Conservation (phyloP, 192 early-diverging fungal species). For the Gamsiella multidivaricata region DNA sequence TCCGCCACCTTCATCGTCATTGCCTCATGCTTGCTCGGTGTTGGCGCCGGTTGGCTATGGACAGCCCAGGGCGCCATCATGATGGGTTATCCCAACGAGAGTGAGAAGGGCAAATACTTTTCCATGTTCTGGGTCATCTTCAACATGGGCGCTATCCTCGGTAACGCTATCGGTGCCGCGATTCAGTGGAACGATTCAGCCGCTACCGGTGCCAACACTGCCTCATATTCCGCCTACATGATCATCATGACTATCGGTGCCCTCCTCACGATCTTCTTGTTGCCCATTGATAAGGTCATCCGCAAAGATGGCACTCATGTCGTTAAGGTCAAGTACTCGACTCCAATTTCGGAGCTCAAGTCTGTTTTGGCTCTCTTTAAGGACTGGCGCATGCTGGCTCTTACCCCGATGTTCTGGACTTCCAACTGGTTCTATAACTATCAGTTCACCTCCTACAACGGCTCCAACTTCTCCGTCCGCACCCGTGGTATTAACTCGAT, state of each 20-base stretch:
- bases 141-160: constrained; percentile 80
- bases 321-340: constrained; percentile 72
- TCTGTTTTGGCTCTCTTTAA: constrained; percentile 68
- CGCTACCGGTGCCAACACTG: constrained; percentile 63
- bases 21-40: constrained; percentile 80
- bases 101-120: constrained; percentile 83
- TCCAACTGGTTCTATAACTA: constrained; percentile 88
- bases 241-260: constrained; percentile 74
- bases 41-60: constrained; percentile 79
- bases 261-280: constrained; percentile 64
- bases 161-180: constrained; percentile 75
- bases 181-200: constrained; percentile 70
- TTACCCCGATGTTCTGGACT: constrained; percentile 74
- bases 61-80: constrained; percentile 86
- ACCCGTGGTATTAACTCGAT: constrained; percentile 77
- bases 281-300: constrained; percentile 68
- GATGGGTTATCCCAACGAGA: constrained; percentile 84
- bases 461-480: constrained; percentile 69
- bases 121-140: constrained; percentile 91
- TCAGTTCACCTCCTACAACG: constrained; percentile 69
- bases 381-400: constrained; percentile 72
- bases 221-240: constrained; percentile 81
- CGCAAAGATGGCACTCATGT: constrained; percentile 80
- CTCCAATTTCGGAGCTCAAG: constrained; percentile 61
- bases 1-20: constrained; percentile 70